Conservation (phyloP, 192 early-diverging fungal species). For the Rhizoclosmatium globosum region DNA sequence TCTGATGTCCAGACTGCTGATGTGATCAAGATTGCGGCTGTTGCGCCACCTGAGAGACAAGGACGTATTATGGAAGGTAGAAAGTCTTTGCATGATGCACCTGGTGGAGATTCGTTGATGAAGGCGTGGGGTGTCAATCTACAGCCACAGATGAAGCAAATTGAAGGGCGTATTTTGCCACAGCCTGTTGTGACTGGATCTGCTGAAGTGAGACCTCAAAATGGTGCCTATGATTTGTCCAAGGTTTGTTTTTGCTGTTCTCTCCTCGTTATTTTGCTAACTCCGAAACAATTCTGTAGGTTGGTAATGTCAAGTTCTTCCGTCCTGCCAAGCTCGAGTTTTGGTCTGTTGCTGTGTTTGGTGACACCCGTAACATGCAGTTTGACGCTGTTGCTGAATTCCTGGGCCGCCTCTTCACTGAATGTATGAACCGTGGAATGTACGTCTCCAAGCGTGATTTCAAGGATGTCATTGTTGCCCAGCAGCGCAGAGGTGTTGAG, state of each 20-base stretch:
- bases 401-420: slow-evolving; percentile 12
- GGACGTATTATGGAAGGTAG: slow-evolving; percentile 23
- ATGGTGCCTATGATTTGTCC: slow-evolving; percentile 22
- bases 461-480: slow-evolving; percentile 19
- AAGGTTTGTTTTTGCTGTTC: neutral
- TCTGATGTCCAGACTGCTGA: slow-evolving; percentile 41
- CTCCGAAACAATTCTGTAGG: neutral
- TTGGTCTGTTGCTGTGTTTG: slow-evolving; percentile 31
- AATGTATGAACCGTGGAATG: slow-evolving; percentile 27
- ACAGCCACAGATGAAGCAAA: slow-evolving; percentile 45
- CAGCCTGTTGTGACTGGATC: slow-evolving; percentile 33
- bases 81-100: neutral
- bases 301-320: slow-evolving; percentile 31
- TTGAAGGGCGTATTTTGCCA: slow-evolving; percentile 44
- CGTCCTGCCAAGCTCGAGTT: slow-evolving; percentile 28
- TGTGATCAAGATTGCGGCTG: slow-evolving; percentile 42
- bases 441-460: slow-evolving; percentile 17
- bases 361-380: slow-evolving; percentile 24
- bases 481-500: slow-evolving; percentile 1
- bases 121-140: slow-evolving; percentile 44
- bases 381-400: slow-evolving; percentile 13
- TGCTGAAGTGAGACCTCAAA: slow-evolving; percentile 11
- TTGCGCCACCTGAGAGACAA: slow-evolving; percentile 35
- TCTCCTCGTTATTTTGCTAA: neutral
- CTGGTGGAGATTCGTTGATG: neutral